Evolutionary conservation across 2,329 filamentous ascomycete genomes (phyloP).

Genomic region (Chalara sp.): DNA sequence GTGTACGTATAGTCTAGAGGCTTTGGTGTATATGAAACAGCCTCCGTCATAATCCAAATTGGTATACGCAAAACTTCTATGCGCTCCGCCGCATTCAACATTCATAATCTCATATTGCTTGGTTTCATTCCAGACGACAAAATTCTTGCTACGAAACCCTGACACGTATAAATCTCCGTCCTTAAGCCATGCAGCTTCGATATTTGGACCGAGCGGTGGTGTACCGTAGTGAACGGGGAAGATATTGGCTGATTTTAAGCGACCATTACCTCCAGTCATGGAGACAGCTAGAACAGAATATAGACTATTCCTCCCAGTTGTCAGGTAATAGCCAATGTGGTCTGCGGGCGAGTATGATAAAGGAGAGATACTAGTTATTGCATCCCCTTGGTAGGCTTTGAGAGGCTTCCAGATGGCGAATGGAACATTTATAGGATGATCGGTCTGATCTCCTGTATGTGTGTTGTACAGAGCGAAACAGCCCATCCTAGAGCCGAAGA

Average conservation of each 20-base stretch:
- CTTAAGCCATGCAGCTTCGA: conserved; percentile 66
- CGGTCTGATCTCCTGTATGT: neutral
- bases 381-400: conserved; percentile 39
- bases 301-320: conserved; percentile 70
- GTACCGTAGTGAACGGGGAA: conserved; percentile 57
- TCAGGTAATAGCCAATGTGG: conserved; percentile 47
- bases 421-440: neutral
- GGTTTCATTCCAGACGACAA: conserved; percentile 76
- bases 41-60: conserved; percentile 26
- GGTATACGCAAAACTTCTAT: conserved; percentile 64
- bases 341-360: conserved; percentile 26
- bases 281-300: conserved; percentile 53
- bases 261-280: conserved; percentile 7
- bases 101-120: conserved; percentile 61
- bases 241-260: conserved; percentile 1
- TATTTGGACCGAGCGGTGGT: conserved; percentile 66
- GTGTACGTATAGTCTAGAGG: conserved; percentile 42
- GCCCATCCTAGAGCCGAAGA: conserved; percentile 51
- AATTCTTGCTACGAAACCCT: conserved; percentile 74
- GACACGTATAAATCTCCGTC: conserved; percentile 59
- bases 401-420: conserved; percentile 12
- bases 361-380: conserved; percentile 60
- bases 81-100: conserved; percentile 78
- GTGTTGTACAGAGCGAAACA: conserved; percentile 40
- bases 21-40: conserved; percentile 70